phyloP scores from a whole-genome alignment of 1,139 yeast genomes.

The Scheffersomyces quercinus region DNA sequence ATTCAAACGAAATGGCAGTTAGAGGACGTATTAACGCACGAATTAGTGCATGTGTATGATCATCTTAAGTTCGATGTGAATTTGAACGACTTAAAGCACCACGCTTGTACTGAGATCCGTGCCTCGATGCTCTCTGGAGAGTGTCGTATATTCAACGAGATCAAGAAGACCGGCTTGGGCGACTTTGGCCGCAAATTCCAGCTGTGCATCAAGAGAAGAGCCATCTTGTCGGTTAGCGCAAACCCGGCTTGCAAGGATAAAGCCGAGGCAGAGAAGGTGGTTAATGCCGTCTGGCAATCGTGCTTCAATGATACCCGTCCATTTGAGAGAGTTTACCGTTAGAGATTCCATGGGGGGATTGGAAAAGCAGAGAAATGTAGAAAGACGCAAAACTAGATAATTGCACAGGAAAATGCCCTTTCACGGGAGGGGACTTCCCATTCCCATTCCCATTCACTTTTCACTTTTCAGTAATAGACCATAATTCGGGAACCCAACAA shows the following conservation, averaged over 20 bases:
- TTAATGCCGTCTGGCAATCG: constrained; percentile 85
- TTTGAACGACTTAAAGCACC: constrained; percentile 82
- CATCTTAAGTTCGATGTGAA: constrained; percentile 84
- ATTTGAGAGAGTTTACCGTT: constrained; percentile 83
- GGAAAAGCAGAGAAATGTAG: background rate
- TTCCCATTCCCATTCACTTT: too few species aligned
- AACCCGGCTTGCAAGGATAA: constrained; percentile 78
- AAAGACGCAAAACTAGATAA: background rate
- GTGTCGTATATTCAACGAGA: constrained; percentile 87
- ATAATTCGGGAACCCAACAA: too few species aligned
- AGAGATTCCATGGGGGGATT: background rate
- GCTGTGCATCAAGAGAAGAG: constrained; percentile 85
- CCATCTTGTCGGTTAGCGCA: constrained; percentile 76
- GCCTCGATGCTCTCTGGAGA: constrained; percentile 95
- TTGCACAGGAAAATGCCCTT: background rate
- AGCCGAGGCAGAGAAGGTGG: constrained; percentile 77
- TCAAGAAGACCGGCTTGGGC: constrained; percentile 62
- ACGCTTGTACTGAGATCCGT: constrained; percentile 95
- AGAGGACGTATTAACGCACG: constrained; percentile 92
- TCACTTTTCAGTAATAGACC: too few species aligned
- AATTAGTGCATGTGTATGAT: constrained; percentile 91
- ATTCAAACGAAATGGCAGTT: constrained; percentile 76
- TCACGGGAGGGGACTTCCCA: too few species aligned
- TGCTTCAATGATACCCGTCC: constrained; percentile 97
- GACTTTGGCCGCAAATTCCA: constrained; percentile 83